Evolutionary conservation across 768 basidiomycete genomes (phyloP).

Genomic region (Polyporus arcularius): DNA sequence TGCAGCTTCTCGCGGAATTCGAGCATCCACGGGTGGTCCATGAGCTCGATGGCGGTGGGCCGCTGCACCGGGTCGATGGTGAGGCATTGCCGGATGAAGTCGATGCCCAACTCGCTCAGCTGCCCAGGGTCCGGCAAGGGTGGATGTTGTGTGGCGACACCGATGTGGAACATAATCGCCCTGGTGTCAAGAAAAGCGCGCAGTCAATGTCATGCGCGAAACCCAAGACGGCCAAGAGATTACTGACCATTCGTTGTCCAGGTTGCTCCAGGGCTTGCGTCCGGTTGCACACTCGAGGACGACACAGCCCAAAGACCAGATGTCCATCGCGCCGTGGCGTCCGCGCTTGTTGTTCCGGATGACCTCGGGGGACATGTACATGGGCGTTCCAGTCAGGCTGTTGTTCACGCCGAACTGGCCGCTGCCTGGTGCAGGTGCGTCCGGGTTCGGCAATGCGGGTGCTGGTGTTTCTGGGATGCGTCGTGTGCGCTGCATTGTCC

Average conservation of each 20-base stretch:
- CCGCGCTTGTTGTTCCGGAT: slow-evolving; percentile 93
- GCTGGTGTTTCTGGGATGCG: slow-evolving; percentile 35
- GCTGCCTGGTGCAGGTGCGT: slow-evolving; percentile 35
- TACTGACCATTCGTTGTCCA: slow-evolving; percentile 96
- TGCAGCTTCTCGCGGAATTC: slow-evolving; percentile 73
- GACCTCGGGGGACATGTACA: slow-evolving; percentile 99
- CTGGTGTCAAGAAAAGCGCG: slow-evolving; percentile 40
- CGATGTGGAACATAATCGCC: slow-evolving; percentile 99
- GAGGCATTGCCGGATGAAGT: slow-evolving; percentile 91
- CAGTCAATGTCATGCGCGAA: background rate
- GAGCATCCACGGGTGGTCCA: slow-evolving; percentile 89
- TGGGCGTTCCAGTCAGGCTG: slow-evolving; percentile 94
- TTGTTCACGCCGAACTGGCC: slow-evolving; percentile 57
- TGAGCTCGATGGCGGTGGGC: slow-evolving; percentile 82
- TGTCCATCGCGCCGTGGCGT: slow-evolving; percentile 93
- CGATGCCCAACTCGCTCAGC: slow-evolving; percentile 85
- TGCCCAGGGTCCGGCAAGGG: slow-evolving; percentile 91
- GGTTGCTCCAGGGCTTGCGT: slow-evolving; percentile 96
- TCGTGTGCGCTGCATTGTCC: slow-evolving; percentile 73
- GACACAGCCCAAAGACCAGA: slow-evolving; percentile 98
- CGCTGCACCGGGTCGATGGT: slow-evolving; percentile 83
- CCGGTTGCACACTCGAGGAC: slow-evolving; percentile 96
- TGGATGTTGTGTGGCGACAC: slow-evolving; percentile 94
- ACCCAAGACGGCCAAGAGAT: background rate
- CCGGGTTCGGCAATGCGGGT: slow-evolving; percentile 38